A percentile compares a stretch with the other conserved stretches of the same genome.
Conservation (phyloP, 2,329 filamentous ascomycete species). For the Penicillium sp. region DNA sequence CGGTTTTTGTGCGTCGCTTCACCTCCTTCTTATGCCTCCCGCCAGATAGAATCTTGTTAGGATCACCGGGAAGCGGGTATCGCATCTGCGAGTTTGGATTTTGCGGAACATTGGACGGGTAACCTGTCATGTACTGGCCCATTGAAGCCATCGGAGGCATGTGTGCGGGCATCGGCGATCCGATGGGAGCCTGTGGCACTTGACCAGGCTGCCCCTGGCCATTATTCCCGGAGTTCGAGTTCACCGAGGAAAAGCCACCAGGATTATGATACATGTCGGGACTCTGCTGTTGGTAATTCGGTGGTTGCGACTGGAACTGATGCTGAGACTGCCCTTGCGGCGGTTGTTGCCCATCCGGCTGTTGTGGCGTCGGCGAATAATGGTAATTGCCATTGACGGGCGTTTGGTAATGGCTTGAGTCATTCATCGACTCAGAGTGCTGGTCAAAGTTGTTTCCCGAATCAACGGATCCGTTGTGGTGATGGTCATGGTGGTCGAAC, state of each 20-base stretch:
- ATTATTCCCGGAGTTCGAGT: conserved; percentile 14
- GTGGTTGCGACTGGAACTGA: conserved; percentile 29
- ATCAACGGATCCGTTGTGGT: conserved; percentile 11
- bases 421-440: conserved; percentile 31
- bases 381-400: conserved; percentile 41
- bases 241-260: conserved; percentile 17
- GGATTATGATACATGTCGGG: conserved; percentile 36
- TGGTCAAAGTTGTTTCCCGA: conserved; percentile 20
- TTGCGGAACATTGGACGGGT: conserved; percentile 33
- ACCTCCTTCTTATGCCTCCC: conserved; percentile 69
- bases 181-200: conserved; percentile 45
- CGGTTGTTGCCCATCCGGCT: conserved; percentile 44
- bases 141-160: conserved; percentile 52
- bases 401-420: conserved; percentile 45
- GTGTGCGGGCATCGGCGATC: conserved; percentile 49
- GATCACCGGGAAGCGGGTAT: conserved; percentile 50
- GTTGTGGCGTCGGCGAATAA: conserved; percentile 31
- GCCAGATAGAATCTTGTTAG: conserved; percentile 58
- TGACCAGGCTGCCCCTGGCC: conserved; percentile 32
- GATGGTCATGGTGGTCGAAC: conserved; percentile 18
- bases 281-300: conserved; percentile 28
- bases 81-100: conserved; percentile 50
- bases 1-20: conserved; percentile 71
- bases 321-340: conserved; percentile 26
- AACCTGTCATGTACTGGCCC: conserved; percentile 54